Conservation (phyloP, 768 basidiomycete species). For the Phallus indusiatus region DNA sequence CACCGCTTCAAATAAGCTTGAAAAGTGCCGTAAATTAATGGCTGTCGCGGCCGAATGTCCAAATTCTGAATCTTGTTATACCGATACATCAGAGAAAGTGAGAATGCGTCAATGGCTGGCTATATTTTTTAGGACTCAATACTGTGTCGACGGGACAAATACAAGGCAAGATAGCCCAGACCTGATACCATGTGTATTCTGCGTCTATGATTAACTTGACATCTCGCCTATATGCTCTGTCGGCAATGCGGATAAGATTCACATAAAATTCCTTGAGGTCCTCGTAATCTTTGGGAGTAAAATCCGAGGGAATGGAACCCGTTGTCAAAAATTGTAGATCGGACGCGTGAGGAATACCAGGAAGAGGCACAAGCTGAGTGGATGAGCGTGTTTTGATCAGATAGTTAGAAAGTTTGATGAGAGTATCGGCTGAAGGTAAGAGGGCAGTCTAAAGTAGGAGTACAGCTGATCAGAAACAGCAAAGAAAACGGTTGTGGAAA, state of each 20-base stretch:
- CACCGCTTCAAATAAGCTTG: constrained; percentile 82
- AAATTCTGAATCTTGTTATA: constrained; percentile 46
- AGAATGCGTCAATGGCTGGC: constrained; percentile 78
- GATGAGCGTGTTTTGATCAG: constrained; percentile 36
- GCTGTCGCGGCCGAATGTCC: constrained; percentile 23
- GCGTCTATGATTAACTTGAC: constrained; percentile 77
- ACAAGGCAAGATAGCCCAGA: constrained; percentile 16
- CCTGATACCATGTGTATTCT: constrained; percentile 52
- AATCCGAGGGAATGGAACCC: constrained; percentile 14
- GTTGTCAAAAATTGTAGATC: constrained; percentile 47
- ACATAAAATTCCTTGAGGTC: constrained; percentile 52
- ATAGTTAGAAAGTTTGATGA: constrained; percentile 53
- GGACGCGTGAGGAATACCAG: constrained; percentile 50
- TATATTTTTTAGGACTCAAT: constrained; percentile 15
- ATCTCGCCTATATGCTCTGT: constrained; percentile 46
- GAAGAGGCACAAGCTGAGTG: constrained; percentile 37
- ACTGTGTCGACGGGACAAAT: background rate
- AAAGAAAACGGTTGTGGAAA: background rate
- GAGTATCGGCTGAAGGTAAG: constrained; percentile 48
- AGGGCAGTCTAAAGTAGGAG: constrained; percentile 47
- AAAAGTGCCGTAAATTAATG: constrained; percentile 76
- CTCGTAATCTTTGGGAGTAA: constrained; percentile 48
- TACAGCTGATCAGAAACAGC: constrained; percentile 6
- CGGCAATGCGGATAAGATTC: constrained; percentile 57
- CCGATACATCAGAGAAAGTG: constrained; percentile 60